Evolutionary conservation across 2,329 filamentous ascomycete genomes (phyloP).

Genomic region (Karstenula rhodostoma): DNA sequence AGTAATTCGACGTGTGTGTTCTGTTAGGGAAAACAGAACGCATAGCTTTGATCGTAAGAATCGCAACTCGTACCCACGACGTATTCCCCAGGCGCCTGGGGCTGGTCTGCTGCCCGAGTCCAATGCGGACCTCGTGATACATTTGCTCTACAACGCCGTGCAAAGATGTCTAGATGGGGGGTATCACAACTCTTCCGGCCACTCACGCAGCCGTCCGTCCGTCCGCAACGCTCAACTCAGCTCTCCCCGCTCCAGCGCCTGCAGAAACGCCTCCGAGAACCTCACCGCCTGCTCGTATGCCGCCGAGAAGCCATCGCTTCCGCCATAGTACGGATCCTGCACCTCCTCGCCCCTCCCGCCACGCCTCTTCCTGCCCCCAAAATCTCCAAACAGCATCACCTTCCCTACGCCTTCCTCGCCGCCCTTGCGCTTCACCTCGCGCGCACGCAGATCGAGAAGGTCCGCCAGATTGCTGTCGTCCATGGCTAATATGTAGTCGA

Average conservation of each 20-base stretch:
- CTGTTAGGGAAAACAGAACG: too few species aligned
- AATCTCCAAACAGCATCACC: constrained; percentile 87
- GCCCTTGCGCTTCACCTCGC: constrained; percentile 56
- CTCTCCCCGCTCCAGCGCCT: constrained; percentile 59
- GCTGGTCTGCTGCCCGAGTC: too few species aligned
- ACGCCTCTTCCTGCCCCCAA: constrained; percentile 62
- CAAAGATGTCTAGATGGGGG: too few species aligned
- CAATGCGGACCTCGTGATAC: too few species aligned
- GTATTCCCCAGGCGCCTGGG: too few species aligned
- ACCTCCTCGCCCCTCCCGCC: constrained; percentile 71
- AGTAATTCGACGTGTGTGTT: too few species aligned
- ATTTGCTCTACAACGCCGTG: too few species aligned
- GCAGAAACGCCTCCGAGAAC: constrained; percentile 80
- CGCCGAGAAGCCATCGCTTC: constrained; percentile 77
- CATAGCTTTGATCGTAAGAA: too few species aligned
- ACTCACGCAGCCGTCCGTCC: too few species aligned
- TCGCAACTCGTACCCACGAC: too few species aligned
- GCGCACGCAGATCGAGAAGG: constrained; percentile 66
- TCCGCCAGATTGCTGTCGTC: constrained; percentile 82
- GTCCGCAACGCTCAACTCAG: constrained; percentile 37
- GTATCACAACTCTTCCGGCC: too few species aligned
- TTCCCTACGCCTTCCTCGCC: constrained; percentile 53
- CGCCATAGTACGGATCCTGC: constrained; percentile 93
- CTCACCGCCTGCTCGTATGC: constrained; percentile 85
- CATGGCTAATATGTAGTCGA: constrained; percentile 97